Evolutionary conservation across 1,284 basidiomycete genomes (phyloP).

Genomic region (Boletellus sp.): DNA sequence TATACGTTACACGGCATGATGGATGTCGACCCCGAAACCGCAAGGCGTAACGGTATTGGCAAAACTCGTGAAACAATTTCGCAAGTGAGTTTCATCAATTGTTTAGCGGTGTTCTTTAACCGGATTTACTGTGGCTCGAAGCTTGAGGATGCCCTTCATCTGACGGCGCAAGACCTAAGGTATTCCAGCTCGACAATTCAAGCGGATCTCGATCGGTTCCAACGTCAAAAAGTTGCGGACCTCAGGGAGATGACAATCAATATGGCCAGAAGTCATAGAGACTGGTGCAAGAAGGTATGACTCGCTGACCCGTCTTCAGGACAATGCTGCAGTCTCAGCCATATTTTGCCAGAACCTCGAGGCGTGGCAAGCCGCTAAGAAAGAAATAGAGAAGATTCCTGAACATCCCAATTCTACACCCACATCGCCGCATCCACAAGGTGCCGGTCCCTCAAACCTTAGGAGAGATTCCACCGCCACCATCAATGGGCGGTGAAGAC

Average conservation of each 20-base stretch:
- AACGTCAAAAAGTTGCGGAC: constrained; percentile 97
- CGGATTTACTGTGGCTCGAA: constrained; percentile 34
- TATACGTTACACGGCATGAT: constrained; percentile 97
- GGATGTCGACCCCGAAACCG: constrained; percentile 97
- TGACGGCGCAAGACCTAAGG: constrained; percentile 88
- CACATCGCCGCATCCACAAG: constrained; percentile 32
- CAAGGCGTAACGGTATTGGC: constrained; percentile 87
- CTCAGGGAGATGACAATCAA: constrained; percentile 87
- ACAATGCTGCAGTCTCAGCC: constrained; percentile 13
- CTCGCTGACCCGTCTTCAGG: constrained; percentile 2
- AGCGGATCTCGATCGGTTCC: constrained; percentile 96
- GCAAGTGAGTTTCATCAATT: constrained; percentile 54
- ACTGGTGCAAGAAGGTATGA: constrained; percentile 90
- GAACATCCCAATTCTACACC: constrained; percentile 78
- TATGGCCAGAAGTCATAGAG: constrained; percentile 87
- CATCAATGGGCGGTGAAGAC: constrained; percentile 42
- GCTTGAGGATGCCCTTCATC: constrained; percentile 90
- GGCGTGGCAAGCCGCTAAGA: constrained; percentile 94
- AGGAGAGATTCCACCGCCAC: constrained; percentile 64
- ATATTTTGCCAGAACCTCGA: constrained; percentile 74
- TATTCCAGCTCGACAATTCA: constrained; percentile 96
- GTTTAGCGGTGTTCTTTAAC: constrained; percentile 18
- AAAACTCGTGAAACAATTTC: constrained; percentile 94
- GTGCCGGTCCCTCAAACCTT: constrained; percentile 34
- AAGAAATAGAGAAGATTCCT: constrained; percentile 85